A percentile compares a stretch with the other conserved stretches of the same genome.
Conservation (phyloP, 176 grass and related monocot species). For the Oryza brachyantha region DNA sequence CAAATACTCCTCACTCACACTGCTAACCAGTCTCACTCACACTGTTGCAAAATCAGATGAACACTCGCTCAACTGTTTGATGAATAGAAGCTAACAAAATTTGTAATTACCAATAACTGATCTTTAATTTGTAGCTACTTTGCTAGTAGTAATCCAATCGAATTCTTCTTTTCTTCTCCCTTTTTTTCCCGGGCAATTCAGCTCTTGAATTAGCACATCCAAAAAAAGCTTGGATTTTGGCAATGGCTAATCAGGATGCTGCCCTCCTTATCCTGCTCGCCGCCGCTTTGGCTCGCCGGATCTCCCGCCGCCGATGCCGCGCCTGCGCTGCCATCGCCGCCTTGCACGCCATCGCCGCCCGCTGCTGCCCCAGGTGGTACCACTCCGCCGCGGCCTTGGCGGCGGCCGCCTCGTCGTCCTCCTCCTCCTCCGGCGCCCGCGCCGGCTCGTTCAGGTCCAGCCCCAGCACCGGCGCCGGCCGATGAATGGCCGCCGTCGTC, state of each 20-base stretch:
- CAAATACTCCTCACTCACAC: not conserved
- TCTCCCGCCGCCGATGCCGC: conserved; percentile 29
- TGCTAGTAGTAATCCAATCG: not conserved
- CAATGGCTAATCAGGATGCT: conserved; percentile 13
- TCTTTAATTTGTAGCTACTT: not conserved
- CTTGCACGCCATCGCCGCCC: not conserved
- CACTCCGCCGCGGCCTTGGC: not conserved
- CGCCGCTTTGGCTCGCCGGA: conserved; percentile 26
- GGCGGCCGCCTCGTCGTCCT: not conserved
- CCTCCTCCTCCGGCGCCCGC: not conserved
- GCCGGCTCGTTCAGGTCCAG: conserved; percentile 49
- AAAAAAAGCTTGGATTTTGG: not conserved
- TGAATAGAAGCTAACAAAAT: not conserved
- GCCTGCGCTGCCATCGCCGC: conserved; percentile 31
- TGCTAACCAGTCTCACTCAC: not conserved
- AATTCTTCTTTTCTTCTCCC: not conserved
- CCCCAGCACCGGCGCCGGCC: not conserved
- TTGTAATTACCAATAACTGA: not conserved
- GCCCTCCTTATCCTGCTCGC: conserved; percentile 19
- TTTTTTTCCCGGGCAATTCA: not conserved
- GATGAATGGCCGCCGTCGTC: not conserved
- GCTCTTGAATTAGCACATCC: not conserved
- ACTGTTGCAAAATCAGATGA: not conserved
- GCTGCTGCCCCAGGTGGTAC: not conserved
- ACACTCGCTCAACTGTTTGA: not conserved